These are phyloP conservation scores for Pulicaria dysenterica DNA, from an alignment of 129 eudicot species.

Conservation along the genomic window DNA sequence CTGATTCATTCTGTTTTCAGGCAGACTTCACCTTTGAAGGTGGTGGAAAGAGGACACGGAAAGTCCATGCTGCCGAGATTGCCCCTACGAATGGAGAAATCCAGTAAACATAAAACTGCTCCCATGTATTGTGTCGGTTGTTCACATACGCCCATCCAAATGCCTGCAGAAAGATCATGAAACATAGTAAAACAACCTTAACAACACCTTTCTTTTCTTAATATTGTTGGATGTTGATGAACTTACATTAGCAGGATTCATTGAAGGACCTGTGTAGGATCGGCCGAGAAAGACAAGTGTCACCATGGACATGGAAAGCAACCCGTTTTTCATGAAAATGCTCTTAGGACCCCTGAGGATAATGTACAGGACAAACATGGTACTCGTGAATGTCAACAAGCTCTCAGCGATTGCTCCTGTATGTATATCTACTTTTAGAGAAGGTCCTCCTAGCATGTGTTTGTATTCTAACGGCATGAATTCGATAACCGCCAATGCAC, in stretches of 20 bases:
- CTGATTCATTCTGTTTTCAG: constrained; percentile 5
- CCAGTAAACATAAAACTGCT: constrained; percentile 75
- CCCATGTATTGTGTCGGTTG: constrained; percentile 63
- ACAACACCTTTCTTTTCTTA: neutral
- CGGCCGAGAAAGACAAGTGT: constrained; percentile 60
- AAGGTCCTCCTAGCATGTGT: constrained; percentile 78
- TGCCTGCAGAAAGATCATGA: constrained; percentile 39
- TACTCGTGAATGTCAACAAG: constrained; percentile 61
- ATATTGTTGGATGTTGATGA: neutral
- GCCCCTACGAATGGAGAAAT: constrained; percentile 73
- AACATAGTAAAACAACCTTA: neutral
- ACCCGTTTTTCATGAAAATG: constrained; percentile 57
- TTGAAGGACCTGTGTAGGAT: constrained; percentile 47
- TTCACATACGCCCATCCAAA: constrained; percentile 84
- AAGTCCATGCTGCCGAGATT: constrained; percentile 61
- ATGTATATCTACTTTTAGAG: constrained; percentile 70
- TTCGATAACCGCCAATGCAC: constrained; percentile 56
- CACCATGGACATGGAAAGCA: constrained; percentile 69
- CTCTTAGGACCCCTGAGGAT: constrained; percentile 63
- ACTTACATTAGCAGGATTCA: constrained; percentile 27
- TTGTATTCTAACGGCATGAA: constrained; percentile 70
- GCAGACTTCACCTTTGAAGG: constrained; percentile 53
- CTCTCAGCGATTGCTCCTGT: constrained; percentile 81
- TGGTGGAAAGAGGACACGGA: constrained; percentile 62
- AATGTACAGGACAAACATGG: constrained; percentile 53